Conservation (phyloP, 257 asterid genomes). For the Perilla frutescens region DNA sequence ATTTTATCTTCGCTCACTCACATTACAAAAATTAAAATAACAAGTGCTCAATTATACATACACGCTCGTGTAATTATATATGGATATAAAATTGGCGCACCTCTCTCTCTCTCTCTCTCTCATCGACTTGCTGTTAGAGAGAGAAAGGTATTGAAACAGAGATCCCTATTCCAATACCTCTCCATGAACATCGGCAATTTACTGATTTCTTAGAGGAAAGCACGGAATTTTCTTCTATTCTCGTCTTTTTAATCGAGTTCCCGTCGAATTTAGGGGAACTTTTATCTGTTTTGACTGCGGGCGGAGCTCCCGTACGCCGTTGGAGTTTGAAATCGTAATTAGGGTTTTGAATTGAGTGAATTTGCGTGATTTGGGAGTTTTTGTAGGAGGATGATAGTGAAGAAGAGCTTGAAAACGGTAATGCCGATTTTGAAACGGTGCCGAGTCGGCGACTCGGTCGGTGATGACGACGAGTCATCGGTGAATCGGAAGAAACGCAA, state of each 20-base stretch:
- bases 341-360: slow-evolving; percentile 53
- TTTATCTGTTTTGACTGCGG: slow-evolving; percentile 32
- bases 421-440: slow-evolving; percentile 94
- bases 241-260: slow-evolving; percentile 32
- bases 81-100: slow-evolving; percentile 36
- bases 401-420: slow-evolving; percentile 91
- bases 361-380: slow-evolving; percentile 38
- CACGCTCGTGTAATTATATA: slow-evolving; percentile 28
- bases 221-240: slow-evolving; percentile 13
- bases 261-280: slow-evolving; percentile 16
- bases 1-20: slow-evolving; percentile 28
- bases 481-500: slow-evolving; percentile 75
- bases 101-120: slow-evolving; percentile 58
- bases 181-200: slow-evolving; percentile 32
- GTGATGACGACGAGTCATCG: slow-evolving; percentile 65
- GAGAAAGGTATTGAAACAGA: slow-evolving; percentile 54
- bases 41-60: slow-evolving; percentile 18
- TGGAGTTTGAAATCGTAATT: slow-evolving; percentile 43
- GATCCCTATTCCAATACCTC: slow-evolving; percentile 68
- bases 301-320: slow-evolving; percentile 32
- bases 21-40: slow-evolving; percentile 22
- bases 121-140: slow-evolving; percentile 50
- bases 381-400: slow-evolving; percentile 69
- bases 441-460: slow-evolving; percentile 64
- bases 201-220: slow-evolving; percentile 16